phyloP scores from a whole-genome alignment of 1,284 basidiomycete genomes.

The Ceratobasidium sp. region DNA sequence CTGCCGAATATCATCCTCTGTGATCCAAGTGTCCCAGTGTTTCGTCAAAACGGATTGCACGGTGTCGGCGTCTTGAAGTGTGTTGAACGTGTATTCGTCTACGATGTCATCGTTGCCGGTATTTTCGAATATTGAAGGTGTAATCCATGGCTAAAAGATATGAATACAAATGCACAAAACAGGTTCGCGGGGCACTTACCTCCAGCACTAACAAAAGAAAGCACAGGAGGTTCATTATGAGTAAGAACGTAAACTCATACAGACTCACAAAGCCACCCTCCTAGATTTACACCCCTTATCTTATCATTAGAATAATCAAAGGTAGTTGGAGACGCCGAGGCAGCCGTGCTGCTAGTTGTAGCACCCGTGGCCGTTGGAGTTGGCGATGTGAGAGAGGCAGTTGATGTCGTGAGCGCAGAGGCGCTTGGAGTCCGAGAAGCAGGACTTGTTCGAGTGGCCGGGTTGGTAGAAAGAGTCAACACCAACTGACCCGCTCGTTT shows the following conservation, averaged over 20 bases:
- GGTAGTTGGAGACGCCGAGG: background rate
- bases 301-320: constrained; percentile 26
- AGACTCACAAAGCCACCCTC: constrained; percentile 20
- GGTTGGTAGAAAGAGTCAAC: background rate
- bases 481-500: constrained; percentile 1
- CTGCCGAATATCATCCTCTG: constrained; percentile 69
- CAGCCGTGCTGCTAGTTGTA: background rate
- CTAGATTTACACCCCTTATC: constrained; percentile 22
- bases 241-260: background rate
- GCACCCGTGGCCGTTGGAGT: background rate
- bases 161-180: background rate
- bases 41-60: constrained; percentile 60
- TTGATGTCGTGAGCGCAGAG: background rate
- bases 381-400: background rate
- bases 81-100: constrained; percentile 74
- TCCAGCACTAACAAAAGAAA: background rate
- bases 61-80: constrained; percentile 57
- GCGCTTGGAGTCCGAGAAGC: background rate
- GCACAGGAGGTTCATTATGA: background rate
- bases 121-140: constrained; percentile 70
- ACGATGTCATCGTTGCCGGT: constrained; percentile 67
- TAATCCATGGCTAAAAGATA: constrained; percentile 69
- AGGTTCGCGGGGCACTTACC: background rate
- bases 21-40: constrained; percentile 79
- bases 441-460: background rate